These are phyloP conservation scores for Apiospora phragmitis DNA, from an alignment of 2,329 filamentous ascomycete species.

Conservation along the genomic window DNA sequence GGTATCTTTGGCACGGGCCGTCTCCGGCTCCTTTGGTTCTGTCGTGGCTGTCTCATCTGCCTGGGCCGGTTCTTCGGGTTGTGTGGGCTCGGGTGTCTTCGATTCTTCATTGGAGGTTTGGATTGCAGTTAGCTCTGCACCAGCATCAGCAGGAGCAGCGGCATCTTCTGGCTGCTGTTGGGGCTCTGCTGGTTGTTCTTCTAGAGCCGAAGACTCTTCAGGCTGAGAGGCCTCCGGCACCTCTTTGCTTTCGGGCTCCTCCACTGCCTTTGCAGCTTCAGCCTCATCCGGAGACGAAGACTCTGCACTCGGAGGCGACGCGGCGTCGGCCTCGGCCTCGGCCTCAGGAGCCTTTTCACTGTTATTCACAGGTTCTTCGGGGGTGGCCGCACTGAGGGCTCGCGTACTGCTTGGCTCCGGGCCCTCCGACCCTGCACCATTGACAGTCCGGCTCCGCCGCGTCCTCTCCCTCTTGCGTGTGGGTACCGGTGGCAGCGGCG, in stretches of 20 bases:
- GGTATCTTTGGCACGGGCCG: neutral
- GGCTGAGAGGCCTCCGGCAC: neutral
- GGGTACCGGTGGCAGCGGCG: slow-evolving; percentile 30
- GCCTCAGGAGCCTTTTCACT: slow-evolving; percentile 11
- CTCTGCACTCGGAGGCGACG: neutral
- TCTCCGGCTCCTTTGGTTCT: neutral
- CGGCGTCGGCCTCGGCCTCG: neutral
- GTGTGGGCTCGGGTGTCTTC: neutral
- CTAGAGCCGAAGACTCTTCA: neutral
- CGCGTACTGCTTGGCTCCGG: neutral
- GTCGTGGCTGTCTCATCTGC: neutral
- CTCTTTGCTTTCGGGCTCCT: neutral
- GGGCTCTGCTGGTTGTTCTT: neutral
- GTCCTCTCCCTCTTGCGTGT: neutral
- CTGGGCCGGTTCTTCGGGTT: neutral
- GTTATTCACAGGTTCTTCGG: slow-evolving; percentile 7
- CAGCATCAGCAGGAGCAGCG: neutral
- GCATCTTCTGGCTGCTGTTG: neutral
- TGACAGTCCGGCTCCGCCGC: neutral
- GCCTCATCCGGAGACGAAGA: neutral
- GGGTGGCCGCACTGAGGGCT: slow-evolving; percentile 4
- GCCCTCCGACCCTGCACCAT: neutral
- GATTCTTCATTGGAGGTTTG: neutral
- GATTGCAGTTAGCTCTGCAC: neutral
- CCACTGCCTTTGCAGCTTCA: neutral